Evolutionary conservation across 2,329 filamentous ascomycete genomes (phyloP), one percentile per base, ranked within the genome.

Genomic region (Paramyrothecium sp.): DNA sequence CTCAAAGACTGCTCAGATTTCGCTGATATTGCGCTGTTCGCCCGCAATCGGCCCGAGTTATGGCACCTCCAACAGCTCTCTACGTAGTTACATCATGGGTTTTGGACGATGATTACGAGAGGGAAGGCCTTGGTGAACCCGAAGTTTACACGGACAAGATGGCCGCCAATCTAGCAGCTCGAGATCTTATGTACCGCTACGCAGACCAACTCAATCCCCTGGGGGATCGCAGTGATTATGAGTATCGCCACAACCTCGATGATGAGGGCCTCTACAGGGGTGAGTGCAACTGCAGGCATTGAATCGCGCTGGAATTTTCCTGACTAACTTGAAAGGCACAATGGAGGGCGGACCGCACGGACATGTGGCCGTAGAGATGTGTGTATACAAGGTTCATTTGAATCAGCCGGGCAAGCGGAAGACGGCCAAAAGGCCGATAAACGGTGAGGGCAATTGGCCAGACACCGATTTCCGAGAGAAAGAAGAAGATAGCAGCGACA

Each of bases 261-360:
- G 44, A 56, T 13, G 55, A 56, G 44, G 55, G 55, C 11, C 21
- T 56, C 30, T 56, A 56, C 20, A 49, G 50, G 34, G 55, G 55
- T 53, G 19, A 21, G 41, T 54, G n/a, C n/a, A n/a, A 48, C 22
- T 21, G 5, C 47, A 21, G 5, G 16, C 11, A 22, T 23, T 20
- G 7, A 19, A 7, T 21, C 19, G 5, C 20, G 5, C 12, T 21
- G 7, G 47, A 21, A 21, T 49, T 49, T 4, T 23, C 20, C 47
- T 49, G 26, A 44, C 19, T 17, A 17, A 19, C 16, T 30, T 53
- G 5, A 34, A 21, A 56, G 55, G 51, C 20, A 41, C 19, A 33
- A 17, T 56, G 3, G 44, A 56, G 13, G 55, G 51, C 20, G 55
- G 55, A n/a, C 47, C 47, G 19, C 41, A 22, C 20, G 56, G 52